Evolutionary conservation across 306 rosid species (phyloP), one percentile per base, ranked within the genome.

Genomic region (Corylus avellana): DNA sequence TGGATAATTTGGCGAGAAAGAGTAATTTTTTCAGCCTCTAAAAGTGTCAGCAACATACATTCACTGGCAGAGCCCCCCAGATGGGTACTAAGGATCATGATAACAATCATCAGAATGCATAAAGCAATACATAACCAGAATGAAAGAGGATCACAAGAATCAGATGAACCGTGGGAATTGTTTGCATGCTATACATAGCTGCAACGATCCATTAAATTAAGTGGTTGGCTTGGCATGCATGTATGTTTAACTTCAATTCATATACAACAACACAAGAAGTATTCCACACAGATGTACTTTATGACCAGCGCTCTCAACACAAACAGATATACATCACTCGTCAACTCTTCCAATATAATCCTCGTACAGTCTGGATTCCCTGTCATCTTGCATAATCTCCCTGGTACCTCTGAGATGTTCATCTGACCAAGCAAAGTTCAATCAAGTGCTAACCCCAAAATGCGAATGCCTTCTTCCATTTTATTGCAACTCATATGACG

Each of bases 401-500:
- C 5, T 39, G 56, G 75, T 78, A 58, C 44, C 70, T 73, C 73
- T 22, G 32, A 50, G 22, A 47, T 73, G 51, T 54, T 72, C 22
- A 48, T 8, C 51, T 10, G 14, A 75, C 80, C 18, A 61, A 74
- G 42, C 54, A 22, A 64, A 51, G 57, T 64, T 77, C 74, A 72
- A 59, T 44, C 53, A 47, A 62, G 49, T 59, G 75, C 47, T 46
- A 47, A 68, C 71, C 61, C 68, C 50, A 22, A 39, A 39, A 29
- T 75, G 48, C 8, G 55, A n/a, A 5, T 50, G 14, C 0, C 32
- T 55, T 72, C 47, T 17, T 70, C 35, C 68, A 49, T 59, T 72
- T 85, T 84, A 95, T 54, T 78, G 96, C 79, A 95, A 78, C 84
- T 90, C 96, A 29, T 95, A 93, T 7, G 98, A 92, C 37, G 97